Percentiles rank a stretch among this genome's conserved stretches.
phyloP scores from a whole-genome alignment of 352 stramenopile genomes.

The Phytopythium mirpurense region DNA sequence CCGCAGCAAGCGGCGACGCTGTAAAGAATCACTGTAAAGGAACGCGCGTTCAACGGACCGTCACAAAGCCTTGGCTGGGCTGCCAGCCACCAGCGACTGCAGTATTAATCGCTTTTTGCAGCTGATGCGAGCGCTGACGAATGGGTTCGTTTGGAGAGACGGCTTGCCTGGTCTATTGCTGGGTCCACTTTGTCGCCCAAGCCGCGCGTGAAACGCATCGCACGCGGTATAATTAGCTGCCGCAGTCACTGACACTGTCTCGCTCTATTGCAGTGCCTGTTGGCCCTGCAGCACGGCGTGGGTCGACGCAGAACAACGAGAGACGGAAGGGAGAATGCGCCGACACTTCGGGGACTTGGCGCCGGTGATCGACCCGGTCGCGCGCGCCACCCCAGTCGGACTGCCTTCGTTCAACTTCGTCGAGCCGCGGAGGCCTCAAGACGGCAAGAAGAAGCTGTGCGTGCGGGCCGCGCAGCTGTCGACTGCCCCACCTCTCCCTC shows the following conservation, averaged over 20 bases:
- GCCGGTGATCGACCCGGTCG: constrained; percentile 5
- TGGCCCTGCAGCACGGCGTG: background rate
- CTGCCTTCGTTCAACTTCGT: constrained; percentile 70
- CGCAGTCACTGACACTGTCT: background rate
- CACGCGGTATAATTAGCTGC: background rate
- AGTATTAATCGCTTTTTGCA: no score
- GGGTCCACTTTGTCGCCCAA: background rate
- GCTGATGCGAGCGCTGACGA: background rate
- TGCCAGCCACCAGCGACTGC: background rate
- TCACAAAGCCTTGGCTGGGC: background rate
- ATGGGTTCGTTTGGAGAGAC: no score
- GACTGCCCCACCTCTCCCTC: background rate
- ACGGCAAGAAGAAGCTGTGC: constrained; percentile 5
- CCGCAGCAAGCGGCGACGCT: constrained; percentile 38
- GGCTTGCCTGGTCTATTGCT: background rate
- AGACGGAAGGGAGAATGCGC: background rate
- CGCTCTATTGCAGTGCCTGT: background rate
- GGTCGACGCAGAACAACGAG: background rate
- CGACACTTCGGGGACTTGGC: background rate
- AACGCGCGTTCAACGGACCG: no score
- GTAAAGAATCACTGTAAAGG: no score
- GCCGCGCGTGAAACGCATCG: background rate
- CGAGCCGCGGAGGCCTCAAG: constrained; percentile 15
- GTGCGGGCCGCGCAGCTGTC: background rate
- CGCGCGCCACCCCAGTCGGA: constrained; percentile 22